Evolutionary conservation across 108 stramenopile species (phyloP), one percentile per base, ranked within the genome.

Genomic region (Cyclotella atomus): DNA sequence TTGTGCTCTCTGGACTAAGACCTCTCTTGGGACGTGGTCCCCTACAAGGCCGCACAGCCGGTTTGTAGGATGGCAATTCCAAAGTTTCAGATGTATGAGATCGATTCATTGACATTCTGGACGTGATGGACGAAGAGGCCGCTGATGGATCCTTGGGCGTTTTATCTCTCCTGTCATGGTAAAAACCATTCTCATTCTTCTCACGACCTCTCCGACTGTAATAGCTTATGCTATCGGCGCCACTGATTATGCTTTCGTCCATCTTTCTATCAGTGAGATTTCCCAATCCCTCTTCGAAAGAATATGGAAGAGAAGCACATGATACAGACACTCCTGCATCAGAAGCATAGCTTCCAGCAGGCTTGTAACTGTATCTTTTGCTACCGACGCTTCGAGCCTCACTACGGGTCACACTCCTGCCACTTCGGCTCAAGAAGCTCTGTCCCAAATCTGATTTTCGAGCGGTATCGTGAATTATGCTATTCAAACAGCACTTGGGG

Each of bases 401-500:
- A 12, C 38, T 41, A 9, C 12, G 38, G 38, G 38, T 9, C 12
- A 41, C 38, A 52, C 21, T 52, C 20, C 20, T 23, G 21, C 52
- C 21, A 23, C 21, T 23, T n/a, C 52, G 9, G 52, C 52, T 52
- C 1, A 23, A 23, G 21, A 52, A 52, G 52, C 21, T 52, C n/a
- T n/a, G n/a, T n/a, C n/a, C n/a, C 21, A 52, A 52, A 52, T 52
- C 21, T 9, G 21, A 23, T 30, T 57, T 57, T 0, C 56, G 56
- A 16, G 30, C 56, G 9, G 56, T 57, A 14, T 57, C 56, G 30
- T 32, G 56, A 32, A 57, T 57, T 16, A 57, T 57, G 15, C 29
- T 57, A 1, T 57, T 32, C 29, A 57, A 30, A 32, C 56, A 57
- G 56, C 56, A 57, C 20, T 57, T 57, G 28, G 56, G 56, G n/a